Evolutionary conservation across 345 rosid species (phyloP).

Genomic region (Streptanthus diversifolius): DNA sequence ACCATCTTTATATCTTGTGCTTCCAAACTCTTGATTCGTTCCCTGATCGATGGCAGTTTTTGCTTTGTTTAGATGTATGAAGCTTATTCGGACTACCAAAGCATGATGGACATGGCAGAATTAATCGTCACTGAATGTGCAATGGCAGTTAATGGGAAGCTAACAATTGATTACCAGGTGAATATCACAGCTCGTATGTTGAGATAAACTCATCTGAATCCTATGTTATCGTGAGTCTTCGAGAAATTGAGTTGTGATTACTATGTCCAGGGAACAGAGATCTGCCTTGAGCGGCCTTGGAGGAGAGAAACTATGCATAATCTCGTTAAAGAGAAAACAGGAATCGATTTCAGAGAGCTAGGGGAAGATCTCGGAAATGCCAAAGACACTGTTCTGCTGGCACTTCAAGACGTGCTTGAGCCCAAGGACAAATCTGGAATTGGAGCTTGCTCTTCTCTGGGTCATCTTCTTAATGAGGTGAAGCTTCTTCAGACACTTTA

Average conservation of each 20-base stretch:
- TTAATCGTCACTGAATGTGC: constrained; percentile 79
- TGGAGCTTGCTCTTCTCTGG: constrained; percentile 66
- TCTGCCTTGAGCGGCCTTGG: constrained; percentile 86
- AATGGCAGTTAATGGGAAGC: constrained; percentile 72
- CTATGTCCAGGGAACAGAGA: constrained; percentile 64
- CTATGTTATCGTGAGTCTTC: neutral
- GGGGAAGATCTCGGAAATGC: constrained; percentile 57
- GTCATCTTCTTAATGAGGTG: constrained; percentile 92
- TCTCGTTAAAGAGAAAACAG: constrained; percentile 76
- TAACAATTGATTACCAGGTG: constrained; percentile 84
- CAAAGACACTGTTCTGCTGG: constrained; percentile 54
- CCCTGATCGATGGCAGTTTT: constrained; percentile 5
- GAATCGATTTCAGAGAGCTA: constrained; percentile 59
- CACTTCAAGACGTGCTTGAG: constrained; percentile 55
- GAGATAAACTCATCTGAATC: neutral
- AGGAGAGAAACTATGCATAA: constrained; percentile 95
- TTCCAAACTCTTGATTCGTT: constrained; percentile 15
- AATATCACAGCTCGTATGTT: neutral
- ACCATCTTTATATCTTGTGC: neutral
- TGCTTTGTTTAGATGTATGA: constrained; percentile 73
- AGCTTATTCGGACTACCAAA: constrained; percentile 87
- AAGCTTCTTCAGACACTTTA: constrained; percentile 9
- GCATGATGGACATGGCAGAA: constrained; percentile 93
- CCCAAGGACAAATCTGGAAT: constrained; percentile 66
- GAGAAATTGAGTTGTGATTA: constrained; percentile 23